Base-by-base conservation (phyloP, 1,284 basidiomycete genomes). In the Apiotrichum brassicae region DNA sequence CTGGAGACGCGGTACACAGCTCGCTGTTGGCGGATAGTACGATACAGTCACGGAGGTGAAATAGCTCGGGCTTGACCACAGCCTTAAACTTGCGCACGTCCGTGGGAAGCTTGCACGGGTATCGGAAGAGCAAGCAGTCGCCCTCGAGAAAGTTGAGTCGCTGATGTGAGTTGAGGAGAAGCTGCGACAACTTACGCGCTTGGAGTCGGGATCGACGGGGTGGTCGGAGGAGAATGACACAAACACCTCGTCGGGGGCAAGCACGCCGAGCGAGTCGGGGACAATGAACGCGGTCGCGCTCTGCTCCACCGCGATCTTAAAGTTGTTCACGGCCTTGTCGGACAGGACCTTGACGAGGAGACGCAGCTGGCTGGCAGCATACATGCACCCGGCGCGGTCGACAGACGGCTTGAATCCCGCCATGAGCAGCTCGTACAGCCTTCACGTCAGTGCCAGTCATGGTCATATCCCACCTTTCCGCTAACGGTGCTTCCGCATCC, bases 31-130 rank as follows among this genome's bases (percentile, higher is more conserved):
- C 64, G 0, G 65, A 68, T 46, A 70, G 53, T 32, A 70, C 64
- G 16, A 70, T 58, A 32, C 64, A 66, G 50, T 68, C 60, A 7
- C 55, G 57, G 3, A 70, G 49, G 44, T 70, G 60, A 11, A 56
- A 41, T n/a, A 68, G 47, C 42, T 66, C 66, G 8, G 60, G 56
- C 22, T 46, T 50, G 25, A 56, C 59, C 3, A 70, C 66, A 0
- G 65, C 68, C 19, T 16, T 58, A 40, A 67, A 58, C 50, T 62
- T 62, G 24, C 58, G 46, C 4, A 68, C 58, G 23, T 70, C 68
- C 0, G 65, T 68, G 1, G 68, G 66, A 16, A 70, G 44, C 45
- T 70, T 70, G 53, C 66, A 67, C 0, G 68, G 68, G 3, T 55
- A 62, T 37, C 68, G 58, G 32, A 54, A 63, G 16, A 56, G 58